Evolutionary conservation across 441 rosid species (phyloP), one percentile per base, ranked within the genome.

Genomic region (Manihot esculenta): DNA sequence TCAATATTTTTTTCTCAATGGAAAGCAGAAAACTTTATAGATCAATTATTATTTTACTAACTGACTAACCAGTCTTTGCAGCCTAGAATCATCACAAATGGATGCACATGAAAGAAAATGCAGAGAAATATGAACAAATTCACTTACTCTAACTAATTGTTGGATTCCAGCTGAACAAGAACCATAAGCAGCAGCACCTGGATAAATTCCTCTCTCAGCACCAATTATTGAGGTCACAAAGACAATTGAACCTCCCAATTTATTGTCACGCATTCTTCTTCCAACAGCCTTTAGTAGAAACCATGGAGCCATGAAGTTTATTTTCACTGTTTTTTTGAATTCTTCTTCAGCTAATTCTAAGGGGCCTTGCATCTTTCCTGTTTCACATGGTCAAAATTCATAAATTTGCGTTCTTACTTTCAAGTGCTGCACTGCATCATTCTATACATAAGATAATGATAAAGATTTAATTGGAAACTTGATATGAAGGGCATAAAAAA

Each of bases 281-380:
- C 92, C 91, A n/a, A 89, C 97, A 45, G 95, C 82, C 80, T 87
- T 85, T 30, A 90, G 44, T 70, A 94, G 84, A 79, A 78, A 94
- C 94, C 97, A 94, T 8, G 95, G 71, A 21, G 97, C 88, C 81
- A 84, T 81, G 48, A 92, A 89, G 75, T 94, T 94, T 72, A 88
- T 68, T 64, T 72, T 85, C 49, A 83, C 68, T 48, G 68, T 85
- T 71, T 79, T 89, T 63, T 82, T 82, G 78, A 90, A 87, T 77
- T 90, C 97, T 7, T 80, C 76, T 83, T 86, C 84, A 13, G 85
- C 53, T 48, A 89, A 69, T 45, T 86, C 76, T 14, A 94, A 79
- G 78, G 79, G 89, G 78, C 89, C 88, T 70, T 88, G 93, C 75
- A 86, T 84, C 82, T 80, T 84, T 73, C 93, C 96, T 89, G 86